Percentiles rank a stretch among this genome's conserved stretches.
Evolutionary conservation across 2,329 filamentous ascomycete species (phyloP).

Genomic region (Diaporthe citrichinensis): DNA sequence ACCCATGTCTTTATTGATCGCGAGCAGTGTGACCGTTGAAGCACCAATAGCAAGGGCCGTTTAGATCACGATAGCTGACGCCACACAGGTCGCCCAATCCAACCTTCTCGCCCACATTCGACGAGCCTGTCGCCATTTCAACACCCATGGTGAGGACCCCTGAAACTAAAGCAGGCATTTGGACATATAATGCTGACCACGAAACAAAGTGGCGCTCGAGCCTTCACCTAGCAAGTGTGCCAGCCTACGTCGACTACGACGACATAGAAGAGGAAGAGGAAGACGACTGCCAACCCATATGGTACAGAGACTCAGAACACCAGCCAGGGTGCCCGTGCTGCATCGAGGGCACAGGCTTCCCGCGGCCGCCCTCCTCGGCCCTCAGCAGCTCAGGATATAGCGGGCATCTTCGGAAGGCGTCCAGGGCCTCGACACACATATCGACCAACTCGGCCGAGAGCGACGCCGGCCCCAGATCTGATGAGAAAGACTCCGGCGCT

Average conservation of each 20-base stretch:
- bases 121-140: conserved; percentile 4
- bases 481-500: not conserved
- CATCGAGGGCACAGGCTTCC: conserved; percentile 18
- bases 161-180: not conserved
- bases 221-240: conserved; percentile 7
- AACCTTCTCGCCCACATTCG: conserved; percentile 28
- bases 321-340: conserved; percentile 22
- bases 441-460: not conserved
- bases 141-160: conserved; percentile 8
- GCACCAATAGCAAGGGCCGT: not conserved
- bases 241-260: not conserved
- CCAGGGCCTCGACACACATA: not conserved
- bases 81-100: conserved; percentile 10
- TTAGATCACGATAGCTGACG: not conserved
- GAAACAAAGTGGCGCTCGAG: conserved; percentile 32
- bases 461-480: not conserved
- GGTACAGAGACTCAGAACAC: conserved; percentile 1
- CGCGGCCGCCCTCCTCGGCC: conserved; percentile 3
- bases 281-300: not conserved
- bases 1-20: not conserved
- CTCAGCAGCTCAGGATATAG: not conserved
- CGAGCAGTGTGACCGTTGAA: not conserved
- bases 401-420: not conserved
- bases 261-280: not conserved
- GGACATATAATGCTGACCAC: not conserved